Percentiles rank a stretch among this genome's conserved stretches.
Evolutionary conservation across 2,329 filamentous ascomycete genomes (phyloP).

Genomic region (Didymella segeticola): DNA sequence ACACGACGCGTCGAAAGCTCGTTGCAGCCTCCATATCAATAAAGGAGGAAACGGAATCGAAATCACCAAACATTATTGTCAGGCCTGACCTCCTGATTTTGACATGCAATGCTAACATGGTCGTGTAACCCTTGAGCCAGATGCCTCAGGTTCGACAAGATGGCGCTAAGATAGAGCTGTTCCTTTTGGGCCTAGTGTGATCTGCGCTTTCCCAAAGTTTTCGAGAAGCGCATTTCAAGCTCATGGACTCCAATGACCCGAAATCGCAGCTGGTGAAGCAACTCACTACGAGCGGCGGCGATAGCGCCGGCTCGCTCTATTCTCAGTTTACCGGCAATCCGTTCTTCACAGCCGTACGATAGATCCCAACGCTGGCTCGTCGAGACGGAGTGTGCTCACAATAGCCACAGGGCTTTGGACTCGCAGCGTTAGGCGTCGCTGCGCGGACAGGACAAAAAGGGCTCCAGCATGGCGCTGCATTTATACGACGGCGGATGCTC

Average conservation of each 20-base stretch:
- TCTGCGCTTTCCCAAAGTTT: conserved; percentile 19
- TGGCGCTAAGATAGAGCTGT: conserved; percentile 1
- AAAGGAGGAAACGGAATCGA: background rate
- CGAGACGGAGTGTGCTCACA: conserved; percentile 40
- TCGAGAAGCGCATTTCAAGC: conserved; percentile 11
- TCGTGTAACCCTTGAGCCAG: background rate
- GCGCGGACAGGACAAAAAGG: conserved; percentile 82
- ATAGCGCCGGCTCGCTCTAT: conserved; percentile 50
- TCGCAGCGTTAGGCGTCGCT: conserved; percentile 84
- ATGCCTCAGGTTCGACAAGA: background rate
- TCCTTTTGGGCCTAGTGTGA: conserved; percentile 24
- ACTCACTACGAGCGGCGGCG: conserved; percentile 34
- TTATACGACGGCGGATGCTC: conserved; percentile 83
- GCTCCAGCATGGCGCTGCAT: conserved; percentile 71
- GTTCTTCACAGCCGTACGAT: conserved; percentile 60
- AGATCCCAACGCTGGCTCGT: conserved; percentile 53
- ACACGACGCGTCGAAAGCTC: conserved; percentile 2
- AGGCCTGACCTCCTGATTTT: background rate
- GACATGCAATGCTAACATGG: background rate
- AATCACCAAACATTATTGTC: background rate
- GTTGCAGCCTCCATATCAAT: background rate
- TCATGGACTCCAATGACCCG: conserved; percentile 50
- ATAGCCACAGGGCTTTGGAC: conserved; percentile 74
- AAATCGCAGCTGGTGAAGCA: conserved; percentile 49
- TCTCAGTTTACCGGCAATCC: conserved; percentile 58